A percentile compares a stretch with the other conserved stretches of the same genome.
These are phyloP conservation scores for Ministeria vibrans DNA, from an alignment of 78 protist species.

Conservation along the genomic window DNA sequence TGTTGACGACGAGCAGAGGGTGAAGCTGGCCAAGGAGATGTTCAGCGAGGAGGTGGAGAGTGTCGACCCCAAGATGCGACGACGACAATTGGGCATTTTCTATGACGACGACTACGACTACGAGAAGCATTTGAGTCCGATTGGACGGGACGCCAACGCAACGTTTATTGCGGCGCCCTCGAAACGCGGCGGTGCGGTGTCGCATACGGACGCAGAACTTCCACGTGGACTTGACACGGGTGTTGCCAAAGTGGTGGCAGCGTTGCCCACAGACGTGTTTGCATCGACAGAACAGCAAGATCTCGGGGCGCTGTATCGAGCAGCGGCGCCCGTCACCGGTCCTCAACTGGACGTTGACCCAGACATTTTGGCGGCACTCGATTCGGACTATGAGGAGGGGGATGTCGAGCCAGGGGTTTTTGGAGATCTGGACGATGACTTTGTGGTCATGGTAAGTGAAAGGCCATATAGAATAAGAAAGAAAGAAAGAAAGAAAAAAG, in stretches of 20 bases:
- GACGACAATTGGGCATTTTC: conserved; percentile 13
- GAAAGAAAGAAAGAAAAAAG: too few relatives aligned
- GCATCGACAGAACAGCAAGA: conserved; percentile 2
- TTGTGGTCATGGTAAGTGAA: not conserved
- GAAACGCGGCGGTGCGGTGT: not conserved
- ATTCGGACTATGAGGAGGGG: not conserved
- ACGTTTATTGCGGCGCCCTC: not conserved
- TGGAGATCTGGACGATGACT: conserved; percentile 30
- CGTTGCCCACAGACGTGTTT: conserved; percentile 7
- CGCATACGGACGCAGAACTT: not conserved
- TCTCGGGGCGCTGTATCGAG: conserved; percentile 17
- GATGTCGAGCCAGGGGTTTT: not conserved
- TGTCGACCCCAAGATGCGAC: not conserved
- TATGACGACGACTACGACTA: conserved; percentile 48
- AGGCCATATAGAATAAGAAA: too few relatives aligned
- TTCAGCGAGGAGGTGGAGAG: not conserved
- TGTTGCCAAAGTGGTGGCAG: not conserved
- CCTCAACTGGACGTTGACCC: conserved; percentile 5
- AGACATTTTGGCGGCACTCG: conserved; percentile 25
- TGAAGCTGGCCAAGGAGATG: not conserved
- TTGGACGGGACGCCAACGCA: conserved; percentile 10
- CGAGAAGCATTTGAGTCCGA: conserved; percentile 23
- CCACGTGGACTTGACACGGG: too few relatives aligned
- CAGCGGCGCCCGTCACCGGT: conserved; percentile 6
- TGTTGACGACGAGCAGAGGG: not conserved